phyloP scores from a whole-genome alignment of 257 asterid species.

The Solanum habrochaites region DNA sequence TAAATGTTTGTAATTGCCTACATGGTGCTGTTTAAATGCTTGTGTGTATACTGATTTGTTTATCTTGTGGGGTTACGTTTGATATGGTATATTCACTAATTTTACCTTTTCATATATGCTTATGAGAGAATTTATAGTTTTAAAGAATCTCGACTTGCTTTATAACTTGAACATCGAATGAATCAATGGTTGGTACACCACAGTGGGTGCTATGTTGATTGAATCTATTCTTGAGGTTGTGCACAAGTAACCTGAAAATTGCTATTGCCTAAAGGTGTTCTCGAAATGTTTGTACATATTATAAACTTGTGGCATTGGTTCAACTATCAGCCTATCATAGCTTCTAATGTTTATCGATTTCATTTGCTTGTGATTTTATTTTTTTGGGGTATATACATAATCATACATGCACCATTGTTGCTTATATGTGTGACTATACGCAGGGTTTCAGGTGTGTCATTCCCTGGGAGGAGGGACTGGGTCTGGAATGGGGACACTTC shows the following conservation, averaged over 20 bases:
- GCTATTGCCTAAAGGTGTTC: not conserved
- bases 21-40: not conserved
- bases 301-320: not conserved
- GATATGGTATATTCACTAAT: not conserved
- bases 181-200: not conserved
- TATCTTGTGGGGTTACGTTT: not conserved
- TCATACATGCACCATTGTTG: not conserved
- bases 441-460: conserved; percentile 19
- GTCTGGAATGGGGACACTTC: conserved; percentile 25
- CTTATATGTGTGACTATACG: not conserved
- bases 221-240: not conserved
- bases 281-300: not conserved
- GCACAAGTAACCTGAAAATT: not conserved
- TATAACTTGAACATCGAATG: not conserved
- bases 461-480: conserved; percentile 27
- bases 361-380: not conserved
- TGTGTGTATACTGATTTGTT: not conserved
- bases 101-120: not conserved
- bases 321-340: not conserved
- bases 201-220: not conserved
- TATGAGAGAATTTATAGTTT: not conserved
- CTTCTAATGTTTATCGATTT: not conserved
- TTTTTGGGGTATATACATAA: not conserved
- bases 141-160: not conserved
- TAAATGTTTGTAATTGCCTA: not conserved